These are phyloP conservation scores for Tuctoria greenei DNA, from an alignment of 176 grass and related monocot species.

Conservation along the genomic window DNA sequence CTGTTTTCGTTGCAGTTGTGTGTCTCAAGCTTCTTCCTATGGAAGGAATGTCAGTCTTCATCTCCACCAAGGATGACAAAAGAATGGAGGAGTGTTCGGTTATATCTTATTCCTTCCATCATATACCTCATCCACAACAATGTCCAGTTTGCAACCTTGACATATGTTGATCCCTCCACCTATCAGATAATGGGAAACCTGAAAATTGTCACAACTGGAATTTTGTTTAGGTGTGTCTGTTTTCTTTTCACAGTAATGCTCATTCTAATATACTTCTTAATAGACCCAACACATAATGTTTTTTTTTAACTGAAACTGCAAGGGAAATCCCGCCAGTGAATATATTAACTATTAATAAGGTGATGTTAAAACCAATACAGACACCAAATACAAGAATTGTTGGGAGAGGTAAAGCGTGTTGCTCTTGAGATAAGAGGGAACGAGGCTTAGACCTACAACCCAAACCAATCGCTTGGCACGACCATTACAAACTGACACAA, in stretches of 20 bases:
- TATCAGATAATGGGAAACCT: conserved; percentile 99
- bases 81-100: conserved; percentile 74
- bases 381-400: too few species aligned
- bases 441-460: too few species aligned
- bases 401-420: too few species aligned
- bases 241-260: conserved; percentile 19
- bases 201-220: conserved; percentile 97
- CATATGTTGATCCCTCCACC: conserved; percentile 92
- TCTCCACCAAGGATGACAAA: conserved; percentile 80
- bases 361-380: too few species aligned
- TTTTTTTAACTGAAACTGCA: too few species aligned
- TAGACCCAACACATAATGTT: background rate
- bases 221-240: conserved; percentile 76
- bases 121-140: conserved; percentile 98
- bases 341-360: too few species aligned
- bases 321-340: too few species aligned
- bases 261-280: conserved; percentile 16
- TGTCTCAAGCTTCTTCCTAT: conserved; percentile 77
- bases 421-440: too few species aligned
- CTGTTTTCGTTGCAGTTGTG: conserved; percentile 55
- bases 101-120: conserved; percentile 83
- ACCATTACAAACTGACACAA: too few species aligned
- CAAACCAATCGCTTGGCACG: too few species aligned
- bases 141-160: conserved; percentile 88
- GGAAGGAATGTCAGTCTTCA: conserved; percentile 76